phyloP scores from a whole-genome alignment of 306 rosid species.

The Rubus parviflorus region DNA sequence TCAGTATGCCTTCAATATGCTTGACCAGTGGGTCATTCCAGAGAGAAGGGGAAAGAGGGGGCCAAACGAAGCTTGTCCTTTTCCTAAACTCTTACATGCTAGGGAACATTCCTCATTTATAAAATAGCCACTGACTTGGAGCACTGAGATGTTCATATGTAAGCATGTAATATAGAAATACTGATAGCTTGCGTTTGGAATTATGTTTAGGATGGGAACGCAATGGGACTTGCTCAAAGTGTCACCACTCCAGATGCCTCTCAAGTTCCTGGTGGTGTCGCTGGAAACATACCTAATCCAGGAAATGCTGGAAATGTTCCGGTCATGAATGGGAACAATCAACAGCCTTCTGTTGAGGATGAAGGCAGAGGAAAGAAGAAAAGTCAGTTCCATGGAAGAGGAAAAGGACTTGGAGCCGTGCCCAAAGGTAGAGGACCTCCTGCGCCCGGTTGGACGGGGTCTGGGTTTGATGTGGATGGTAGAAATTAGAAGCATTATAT shows the following conservation, averaged over 20 bases:
- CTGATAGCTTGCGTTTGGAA: conserved; percentile 28
- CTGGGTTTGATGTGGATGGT: conserved; percentile 90
- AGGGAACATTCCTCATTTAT: background rate
- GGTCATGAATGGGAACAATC: conserved; percentile 45
- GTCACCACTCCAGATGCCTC: conserved; percentile 38
- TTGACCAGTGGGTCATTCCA: background rate
- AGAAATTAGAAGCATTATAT: conserved; percentile 33
- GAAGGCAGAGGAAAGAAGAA: conserved; percentile 77
- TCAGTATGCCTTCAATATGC: background rate
- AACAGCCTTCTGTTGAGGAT: conserved; percentile 46
- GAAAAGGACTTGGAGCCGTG: conserved; percentile 83
- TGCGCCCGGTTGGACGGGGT: conserved; percentile 83
- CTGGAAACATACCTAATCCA: conserved; percentile 39
- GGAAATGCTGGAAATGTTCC: conserved; percentile 41
- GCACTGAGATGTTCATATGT: background rate
- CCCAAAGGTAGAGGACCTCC: conserved; percentile 70
- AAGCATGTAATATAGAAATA: background rate
- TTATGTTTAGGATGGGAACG: conserved; percentile 54
- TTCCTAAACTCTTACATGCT: background rate
- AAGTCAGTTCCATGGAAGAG: conserved; percentile 66
- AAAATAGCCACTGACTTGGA: background rate
- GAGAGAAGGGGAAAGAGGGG: background rate
- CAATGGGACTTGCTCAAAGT: conserved; percentile 41
- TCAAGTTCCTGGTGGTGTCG: conserved; percentile 36
- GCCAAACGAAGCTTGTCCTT: background rate